Evolutionary conservation across 179 eudicot genomes (phyloP).

Genomic region (Spergularia azorica): DNA sequence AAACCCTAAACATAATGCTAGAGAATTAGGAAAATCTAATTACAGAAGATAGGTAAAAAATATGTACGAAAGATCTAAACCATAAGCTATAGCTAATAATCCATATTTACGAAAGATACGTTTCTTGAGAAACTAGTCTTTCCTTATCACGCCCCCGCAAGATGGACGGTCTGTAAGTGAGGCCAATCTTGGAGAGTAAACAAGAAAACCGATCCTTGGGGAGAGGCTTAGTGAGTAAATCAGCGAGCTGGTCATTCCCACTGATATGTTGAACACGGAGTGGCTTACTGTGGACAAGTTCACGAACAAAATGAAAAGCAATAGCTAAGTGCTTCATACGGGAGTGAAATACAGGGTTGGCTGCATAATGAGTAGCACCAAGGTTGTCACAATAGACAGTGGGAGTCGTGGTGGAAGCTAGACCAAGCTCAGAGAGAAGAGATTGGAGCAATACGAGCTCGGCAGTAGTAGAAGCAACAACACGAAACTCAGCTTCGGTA

Average conservation of each 20-base stretch:
- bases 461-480: too few species aligned
- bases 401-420: background rate
- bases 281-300: background rate
- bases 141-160: background rate
- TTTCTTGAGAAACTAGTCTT: too few species aligned
- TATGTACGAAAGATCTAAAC: too few species aligned
- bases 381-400: too few species aligned
- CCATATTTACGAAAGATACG: too few species aligned
- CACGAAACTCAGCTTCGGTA: too few species aligned
- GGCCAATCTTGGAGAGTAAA: background rate
- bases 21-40: too few species aligned
- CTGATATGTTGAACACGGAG: background rate
- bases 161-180: background rate
- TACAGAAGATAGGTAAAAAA: too few species aligned
- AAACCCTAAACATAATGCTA: too few species aligned
- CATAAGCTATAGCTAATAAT: too few species aligned
- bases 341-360: conserved; percentile 5
- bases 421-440: conserved; percentile 1
- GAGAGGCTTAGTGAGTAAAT: background rate
- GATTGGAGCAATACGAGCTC: background rate
- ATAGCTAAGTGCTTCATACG: background rate
- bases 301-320: background rate
- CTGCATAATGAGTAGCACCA: background rate
- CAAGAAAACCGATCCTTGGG: background rate
- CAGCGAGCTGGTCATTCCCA: conserved; percentile 5